Evolutionary conservation across 371 early-diverging fungal genomes (phyloP).

Genomic region (Mucor irregularis): DNA sequence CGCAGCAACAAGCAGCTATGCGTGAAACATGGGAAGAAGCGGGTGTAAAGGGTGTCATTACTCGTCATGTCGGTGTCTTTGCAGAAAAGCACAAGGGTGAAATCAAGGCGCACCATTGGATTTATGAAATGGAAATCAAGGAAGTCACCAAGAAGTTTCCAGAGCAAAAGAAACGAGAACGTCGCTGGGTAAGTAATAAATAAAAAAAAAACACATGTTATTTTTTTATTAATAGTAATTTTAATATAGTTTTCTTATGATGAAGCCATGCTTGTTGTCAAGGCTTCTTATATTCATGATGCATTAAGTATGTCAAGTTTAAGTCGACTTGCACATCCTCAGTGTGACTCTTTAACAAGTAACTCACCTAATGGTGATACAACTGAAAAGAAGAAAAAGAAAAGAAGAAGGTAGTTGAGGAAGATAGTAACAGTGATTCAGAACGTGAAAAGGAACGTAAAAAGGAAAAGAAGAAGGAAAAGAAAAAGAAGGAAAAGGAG

Average conservation of each 20-base stretch:
- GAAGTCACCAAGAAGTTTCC: conserved; percentile 52
- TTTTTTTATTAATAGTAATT: neutral
- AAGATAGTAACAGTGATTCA: neutral
- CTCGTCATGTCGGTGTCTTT: conserved; percentile 47
- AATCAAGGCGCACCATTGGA: conserved; percentile 47
- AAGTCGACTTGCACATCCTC: conserved; percentile 15
- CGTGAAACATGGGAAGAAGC: conserved; percentile 66
- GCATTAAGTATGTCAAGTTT: conserved; percentile 44
- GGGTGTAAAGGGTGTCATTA: conserved; percentile 50
- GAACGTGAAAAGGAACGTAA: conserved; percentile 1
- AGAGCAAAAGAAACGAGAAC: conserved; percentile 52
- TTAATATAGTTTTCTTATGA: conserved; percentile 51
- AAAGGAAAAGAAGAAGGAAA: conserved; percentile 14
- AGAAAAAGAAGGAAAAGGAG: conserved; percentile 13
- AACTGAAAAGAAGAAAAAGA: conserved; percentile 7
- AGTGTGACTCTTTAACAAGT: neutral
- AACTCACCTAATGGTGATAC: neutral
- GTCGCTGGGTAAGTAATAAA: conserved; percentile 49
- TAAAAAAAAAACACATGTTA: neutral
- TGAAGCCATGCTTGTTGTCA: conserved; percentile 39
- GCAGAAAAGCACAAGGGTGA: conserved; percentile 44
- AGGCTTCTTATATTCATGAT: conserved; percentile 52
- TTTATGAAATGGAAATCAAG: conserved; percentile 59
- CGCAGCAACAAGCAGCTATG: conserved; percentile 55
- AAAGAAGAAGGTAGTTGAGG: conserved; percentile 11